Evolutionary conservation across 2,329 filamentous ascomycete genomes (phyloP), one percentile per base, ranked within the genome.

Genomic region (Botrytis byssoidea): DNA sequence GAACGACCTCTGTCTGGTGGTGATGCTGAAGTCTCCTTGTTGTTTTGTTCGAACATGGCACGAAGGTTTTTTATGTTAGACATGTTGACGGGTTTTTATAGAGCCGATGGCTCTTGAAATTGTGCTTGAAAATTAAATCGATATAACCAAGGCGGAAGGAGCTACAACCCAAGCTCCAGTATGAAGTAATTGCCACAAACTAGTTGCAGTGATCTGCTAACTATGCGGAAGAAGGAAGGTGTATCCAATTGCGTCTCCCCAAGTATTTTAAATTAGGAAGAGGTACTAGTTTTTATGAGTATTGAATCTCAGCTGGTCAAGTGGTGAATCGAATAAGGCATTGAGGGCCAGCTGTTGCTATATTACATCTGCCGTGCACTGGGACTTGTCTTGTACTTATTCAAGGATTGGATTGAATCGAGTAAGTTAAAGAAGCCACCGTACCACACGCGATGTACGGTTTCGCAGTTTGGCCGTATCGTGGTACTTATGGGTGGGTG

Each of bases 1-100:
- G 90, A 92, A 82, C 92, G 87, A 75, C 92, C 92, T 84, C 92
- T 87, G 76, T 92, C 91, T 70, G 79, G 78, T 29, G 79, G 79
- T 71, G 76, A 77, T 77, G 90, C 88, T 78, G 88, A 91, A 74
- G 86, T 85, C 81, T 87, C 88, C 83, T 89, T 92, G 81, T 90
- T 89, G 85, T 89, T 92, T 81, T 90, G 89, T 85, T 95, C 92
- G 82, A 94, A 94, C 87, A 93, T 93, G 80, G 92, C 92, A 79
- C 91, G 87, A 77, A 95, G 88, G 84, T 92, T 93, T 88, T 90
- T 77, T 37, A 81, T 79, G 44, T 79, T 76, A 35, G 77, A 76
- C 77, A 79, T 80, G n/a, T 73, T 77, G 70, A 59, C 37, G 51
- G n/a, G 29, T 29, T 72, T 72, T 72, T 68, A 68, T 72, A 68